phyloP scores from a whole-genome alignment of 495 filamentous ascomycete species.

The Aspergillus ostianus region DNA sequence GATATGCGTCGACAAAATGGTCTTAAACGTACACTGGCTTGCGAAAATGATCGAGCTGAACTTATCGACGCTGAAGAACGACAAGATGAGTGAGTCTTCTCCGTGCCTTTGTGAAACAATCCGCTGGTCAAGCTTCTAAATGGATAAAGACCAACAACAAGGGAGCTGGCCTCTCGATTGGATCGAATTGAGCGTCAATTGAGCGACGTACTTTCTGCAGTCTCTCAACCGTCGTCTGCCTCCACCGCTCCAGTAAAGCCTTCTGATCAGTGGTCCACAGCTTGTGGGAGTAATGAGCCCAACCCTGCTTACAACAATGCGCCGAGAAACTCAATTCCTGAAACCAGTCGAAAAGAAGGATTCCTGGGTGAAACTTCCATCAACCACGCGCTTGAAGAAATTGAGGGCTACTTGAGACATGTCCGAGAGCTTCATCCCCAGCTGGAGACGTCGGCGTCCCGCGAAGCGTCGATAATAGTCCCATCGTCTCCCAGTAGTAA shows the following conservation, averaged over 20 bases:
- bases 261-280: background rate
- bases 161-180: constrained; percentile 10
- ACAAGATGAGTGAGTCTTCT: no score
- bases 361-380: constrained; percentile 27
- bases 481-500: background rate
- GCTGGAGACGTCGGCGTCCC: background rate
- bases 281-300: background rate
- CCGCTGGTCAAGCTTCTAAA: no score
- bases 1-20: constrained; percentile 27
- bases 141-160: background rate
- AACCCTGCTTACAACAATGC: background rate
- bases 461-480: background rate
- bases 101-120: background rate
- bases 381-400: constrained; percentile 21
- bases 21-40: background rate
- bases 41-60: background rate
- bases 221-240: background rate
- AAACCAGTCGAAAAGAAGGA: no score
- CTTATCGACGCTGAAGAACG: no score
- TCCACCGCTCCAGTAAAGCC: no score
- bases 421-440: constrained; percentile 18
- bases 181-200: constrained; percentile 15
- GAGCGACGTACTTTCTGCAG: background rate
- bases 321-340: background rate
- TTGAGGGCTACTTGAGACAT: constrained; percentile 25